Evolutionary conservation across 768 basidiomycete species (phyloP).

Genomic region (Lentinus tigrinus): DNA sequence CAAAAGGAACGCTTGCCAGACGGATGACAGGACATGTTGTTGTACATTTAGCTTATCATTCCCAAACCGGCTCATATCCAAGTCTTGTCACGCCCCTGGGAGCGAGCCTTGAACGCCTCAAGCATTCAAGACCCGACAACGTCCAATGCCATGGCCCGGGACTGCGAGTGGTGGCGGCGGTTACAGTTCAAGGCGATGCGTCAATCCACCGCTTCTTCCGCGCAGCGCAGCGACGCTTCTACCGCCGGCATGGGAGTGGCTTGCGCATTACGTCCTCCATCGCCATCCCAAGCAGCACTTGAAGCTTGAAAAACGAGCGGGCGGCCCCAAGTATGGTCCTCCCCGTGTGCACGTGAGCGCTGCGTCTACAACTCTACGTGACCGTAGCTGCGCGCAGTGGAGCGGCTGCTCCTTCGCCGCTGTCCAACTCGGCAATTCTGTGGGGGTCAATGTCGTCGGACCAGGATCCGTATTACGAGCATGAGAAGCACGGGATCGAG

Average conservation of each 20-base stretch:
- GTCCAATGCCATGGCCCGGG: too few species aligned
- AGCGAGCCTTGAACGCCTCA: neutral
- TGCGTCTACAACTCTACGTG: neutral
- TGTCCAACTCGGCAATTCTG: neutral
- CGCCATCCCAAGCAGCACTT: neutral
- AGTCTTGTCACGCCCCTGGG: slow-evolving; percentile 14
- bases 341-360: neutral
- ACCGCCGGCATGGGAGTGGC: neutral
- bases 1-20: neutral
- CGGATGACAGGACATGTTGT: neutral
- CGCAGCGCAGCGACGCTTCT: neutral
- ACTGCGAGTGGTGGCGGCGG: neutral
- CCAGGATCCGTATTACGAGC: slow-evolving; percentile 5
- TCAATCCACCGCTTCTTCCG: neutral
- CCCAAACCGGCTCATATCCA: neutral
- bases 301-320: neutral
- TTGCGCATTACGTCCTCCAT: slow-evolving; percentile 10
- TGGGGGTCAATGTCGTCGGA: slow-evolving; percentile 1
- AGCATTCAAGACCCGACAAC: too few species aligned
- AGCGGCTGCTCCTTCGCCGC: neutral
- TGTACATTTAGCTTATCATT: slow-evolving; percentile 7
- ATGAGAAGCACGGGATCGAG: neutral
- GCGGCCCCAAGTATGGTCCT: neutral
- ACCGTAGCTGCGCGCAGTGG: neutral
- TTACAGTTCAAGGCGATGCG: neutral